A percentile compares a stretch with the other conserved stretches of the same genome.
These are phyloP conservation scores for Annulohypoxylon moriforme DNA, from an alignment of 495 filamentous ascomycete genomes.

Conservation along the genomic window DNA sequence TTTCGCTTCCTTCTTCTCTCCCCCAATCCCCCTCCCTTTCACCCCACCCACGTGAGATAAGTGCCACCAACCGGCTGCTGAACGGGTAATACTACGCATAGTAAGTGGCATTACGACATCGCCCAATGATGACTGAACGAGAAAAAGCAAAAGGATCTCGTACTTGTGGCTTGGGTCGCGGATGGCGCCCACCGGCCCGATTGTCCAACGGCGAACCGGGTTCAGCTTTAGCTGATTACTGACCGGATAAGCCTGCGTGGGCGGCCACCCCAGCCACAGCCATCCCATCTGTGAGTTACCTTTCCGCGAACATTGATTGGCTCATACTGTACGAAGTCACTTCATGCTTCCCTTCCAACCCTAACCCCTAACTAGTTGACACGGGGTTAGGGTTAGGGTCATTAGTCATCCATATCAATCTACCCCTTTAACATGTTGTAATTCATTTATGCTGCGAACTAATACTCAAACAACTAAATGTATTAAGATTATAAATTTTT, in stretches of 20 bases:
- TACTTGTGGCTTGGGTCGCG: slow-evolving; percentile 18
- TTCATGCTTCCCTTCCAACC: neutral
- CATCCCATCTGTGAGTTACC: slow-evolving; percentile 13
- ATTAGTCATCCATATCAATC: neutral
- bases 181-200: slow-evolving; percentile 22
- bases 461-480: no score
- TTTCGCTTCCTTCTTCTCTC: neutral
- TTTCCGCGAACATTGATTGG: neutral
- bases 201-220: slow-evolving; percentile 9
- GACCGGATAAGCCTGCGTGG: neutral
- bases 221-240: slow-evolving; percentile 7
- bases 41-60: slow-evolving; percentile 3
- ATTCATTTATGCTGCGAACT: neutral
- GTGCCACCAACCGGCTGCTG: neutral
- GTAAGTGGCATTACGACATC: slow-evolving; percentile 8
- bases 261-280: slow-evolving; percentile 21
- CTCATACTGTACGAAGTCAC: neutral
- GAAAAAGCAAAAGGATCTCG: slow-evolving; percentile 5
- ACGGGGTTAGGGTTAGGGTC: slow-evolving; percentile 7
- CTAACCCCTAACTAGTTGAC: neutral
- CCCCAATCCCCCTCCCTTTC: neutral
- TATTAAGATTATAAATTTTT: no score
- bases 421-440: neutral
- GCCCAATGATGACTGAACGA: slow-evolving; percentile 11
- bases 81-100: neutral